Evolutionary conservation across 441 rosid species (phyloP), one percentile per base, ranked within the genome.

Genomic region (Gossypium laxum): DNA sequence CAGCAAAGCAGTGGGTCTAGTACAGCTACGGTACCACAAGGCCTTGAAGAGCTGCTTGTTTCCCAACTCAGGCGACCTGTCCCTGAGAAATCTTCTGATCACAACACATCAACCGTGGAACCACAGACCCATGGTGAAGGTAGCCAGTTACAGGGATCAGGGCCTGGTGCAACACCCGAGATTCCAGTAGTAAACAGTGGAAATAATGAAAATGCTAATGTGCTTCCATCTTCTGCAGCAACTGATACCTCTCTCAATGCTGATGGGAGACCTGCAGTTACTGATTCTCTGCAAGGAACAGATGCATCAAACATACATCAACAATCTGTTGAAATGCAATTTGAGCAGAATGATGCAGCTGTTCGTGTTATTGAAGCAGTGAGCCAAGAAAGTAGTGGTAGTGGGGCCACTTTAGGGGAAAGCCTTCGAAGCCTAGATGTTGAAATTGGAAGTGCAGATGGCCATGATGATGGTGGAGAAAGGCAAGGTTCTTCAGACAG

Each of bases 361-460:
- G 92, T 83, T 69, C 86, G 97, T 47, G 99, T 92, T 85, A 92
- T 92, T 79, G 99, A 95, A 84, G 98, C 99, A 3, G 95, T 92
- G 68, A 95, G 99, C 84, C 99, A 92, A 79, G 99, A 89, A 87
- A 95, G 99, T 70, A 79, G 99, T 65, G 98, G 95, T 67, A 92
- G 97, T 83, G 99, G 97, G 67, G 99, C 97, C 63, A 95, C 98
- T 58, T 84, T 95, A 65, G 98, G 98, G 70, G 99, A 95, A 83
- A 95, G 99, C 83, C 97, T 95, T 47, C 87, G 98, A 74, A 95
- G 99, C 82, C 81, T 95, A 73, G 99, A 95, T 79, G 98, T 95
- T 82, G 99, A 95, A 77, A 95, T 95, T 55, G 99, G 99, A 76
- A 95, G 99, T 83, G 99, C 97, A 19, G 99, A 95, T 91, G 99